These are phyloP conservation scores for Alternaria gansuensis DNA, from an alignment of 2,329 filamentous ascomycete genomes.

Conservation along the genomic window DNA sequence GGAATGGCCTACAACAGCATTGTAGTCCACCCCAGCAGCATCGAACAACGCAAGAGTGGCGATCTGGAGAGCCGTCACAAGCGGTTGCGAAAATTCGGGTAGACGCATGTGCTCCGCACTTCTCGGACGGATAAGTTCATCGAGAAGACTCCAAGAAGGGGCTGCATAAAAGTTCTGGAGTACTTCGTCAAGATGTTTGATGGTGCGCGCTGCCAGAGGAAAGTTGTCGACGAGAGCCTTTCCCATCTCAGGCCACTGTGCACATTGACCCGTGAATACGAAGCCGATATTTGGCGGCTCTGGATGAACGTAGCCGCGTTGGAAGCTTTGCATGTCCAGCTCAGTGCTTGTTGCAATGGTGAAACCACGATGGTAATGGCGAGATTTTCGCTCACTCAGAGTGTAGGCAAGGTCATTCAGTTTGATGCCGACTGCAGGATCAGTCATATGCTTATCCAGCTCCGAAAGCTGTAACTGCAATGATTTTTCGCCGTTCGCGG, in stretches of 20 bases:
- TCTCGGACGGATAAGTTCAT: slow-evolving; percentile 15
- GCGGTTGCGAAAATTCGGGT: slow-evolving; percentile 26
- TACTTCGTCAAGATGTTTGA: slow-evolving; percentile 21
- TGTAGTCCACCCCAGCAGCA: slow-evolving; percentile 15
- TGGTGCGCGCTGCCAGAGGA: neutral
- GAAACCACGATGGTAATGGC: slow-evolving; percentile 19
- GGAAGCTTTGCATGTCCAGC: neutral
- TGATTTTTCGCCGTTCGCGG: slow-evolving; percentile 19
- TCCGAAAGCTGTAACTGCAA: neutral
- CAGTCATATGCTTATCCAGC: slow-evolving; percentile 3
- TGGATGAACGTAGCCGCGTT: slow-evolving; percentile 1
- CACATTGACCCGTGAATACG: slow-evolving; percentile 21
- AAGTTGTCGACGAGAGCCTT: slow-evolving; percentile 19
- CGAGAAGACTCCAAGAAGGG: slow-evolving; percentile 25
- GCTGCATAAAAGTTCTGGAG: slow-evolving; percentile 11
- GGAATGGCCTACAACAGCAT: slow-evolving; percentile 30
- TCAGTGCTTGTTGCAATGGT: slow-evolving; percentile 2
- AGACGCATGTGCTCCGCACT: slow-evolving; percentile 6
- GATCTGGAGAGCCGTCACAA: slow-evolving; percentile 27
- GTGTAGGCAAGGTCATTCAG: slow-evolving; percentile 26
- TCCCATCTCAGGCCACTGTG: slow-evolving; percentile 9
- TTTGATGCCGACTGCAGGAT: slow-evolving; percentile 8
- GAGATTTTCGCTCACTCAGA: slow-evolving; percentile 19
- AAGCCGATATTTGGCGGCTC: slow-evolving; percentile 17
- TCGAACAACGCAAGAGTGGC: slow-evolving; percentile 20